A percentile compares a stretch with the other conserved stretches of the same genome.
Evolutionary conservation across 2,329 filamentous ascomycete species (phyloP).

Genomic region (Raffaelea arxii): DNA sequence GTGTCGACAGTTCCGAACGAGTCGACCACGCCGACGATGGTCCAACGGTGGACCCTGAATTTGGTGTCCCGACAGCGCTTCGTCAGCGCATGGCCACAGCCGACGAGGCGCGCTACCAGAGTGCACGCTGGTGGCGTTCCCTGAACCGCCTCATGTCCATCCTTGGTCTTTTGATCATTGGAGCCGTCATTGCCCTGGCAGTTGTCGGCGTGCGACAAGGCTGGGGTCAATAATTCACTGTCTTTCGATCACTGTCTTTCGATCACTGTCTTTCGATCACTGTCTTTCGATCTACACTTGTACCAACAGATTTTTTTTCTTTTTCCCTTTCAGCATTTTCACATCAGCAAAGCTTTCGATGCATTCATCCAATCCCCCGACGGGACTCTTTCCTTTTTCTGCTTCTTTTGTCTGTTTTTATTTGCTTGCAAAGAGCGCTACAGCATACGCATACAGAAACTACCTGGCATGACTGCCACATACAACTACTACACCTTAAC

Average conservation of each 20-base stretch:
- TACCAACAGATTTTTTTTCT: not conserved
- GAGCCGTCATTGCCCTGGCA: conserved; percentile 40
- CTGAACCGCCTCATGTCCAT: conserved; percentile 50
- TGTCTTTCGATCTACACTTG: not conserved
- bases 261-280: not conserved
- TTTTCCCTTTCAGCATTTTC: not conserved
- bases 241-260: not conserved
- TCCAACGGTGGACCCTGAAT: too few relatives aligned
- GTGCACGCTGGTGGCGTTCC: conserved; percentile 49
- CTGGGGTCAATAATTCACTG: conserved; percentile 25
- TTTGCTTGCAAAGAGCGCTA: not conserved
- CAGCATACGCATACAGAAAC: too few relatives aligned
- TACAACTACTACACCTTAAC: not conserved
- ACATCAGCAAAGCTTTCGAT: too few relatives aligned
- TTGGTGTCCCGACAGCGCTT: conserved; percentile 26
- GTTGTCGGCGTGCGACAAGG: conserved; percentile 41
- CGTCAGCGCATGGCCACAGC: conserved; percentile 23
- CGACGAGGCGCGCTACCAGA: conserved; percentile 38
- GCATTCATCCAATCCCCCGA: too few relatives aligned
- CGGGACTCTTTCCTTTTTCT: not conserved
- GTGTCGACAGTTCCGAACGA: too few relatives aligned
- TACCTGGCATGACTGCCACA: not conserved
- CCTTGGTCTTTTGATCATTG: conserved; percentile 44
- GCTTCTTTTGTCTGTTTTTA: not conserved
- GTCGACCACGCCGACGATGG: conserved; percentile 31